Evolutionary conservation across 1,139 yeast species (phyloP).

Genomic region (Hansenula sp.): DNA sequence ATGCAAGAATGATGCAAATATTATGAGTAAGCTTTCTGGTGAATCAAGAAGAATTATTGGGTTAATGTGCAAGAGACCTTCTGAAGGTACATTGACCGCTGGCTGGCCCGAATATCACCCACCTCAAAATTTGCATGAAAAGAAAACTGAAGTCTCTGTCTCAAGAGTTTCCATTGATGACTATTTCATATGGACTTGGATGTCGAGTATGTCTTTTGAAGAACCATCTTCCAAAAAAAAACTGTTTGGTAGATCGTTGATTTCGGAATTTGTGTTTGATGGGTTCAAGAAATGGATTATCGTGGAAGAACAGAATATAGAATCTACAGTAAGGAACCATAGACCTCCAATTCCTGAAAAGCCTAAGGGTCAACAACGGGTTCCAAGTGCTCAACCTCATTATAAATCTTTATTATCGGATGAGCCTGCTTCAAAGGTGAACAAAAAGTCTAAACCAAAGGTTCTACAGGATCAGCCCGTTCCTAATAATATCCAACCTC

Average conservation of each 20-base stretch:
- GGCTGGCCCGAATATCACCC: constrained; percentile 30
- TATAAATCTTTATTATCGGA: constrained; percentile 22
- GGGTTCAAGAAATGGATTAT: constrained; percentile 85
- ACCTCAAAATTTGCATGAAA: constrained; percentile 6
- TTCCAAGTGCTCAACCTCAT: constrained; percentile 14
- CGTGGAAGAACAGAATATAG: constrained; percentile 64
- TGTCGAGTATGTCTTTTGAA: constrained; percentile 72
- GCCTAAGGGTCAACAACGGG: constrained; percentile 7
- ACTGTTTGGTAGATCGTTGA: constrained; percentile 76
- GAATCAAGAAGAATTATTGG: constrained; percentile 71
- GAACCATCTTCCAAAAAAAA: constrained; percentile 63
- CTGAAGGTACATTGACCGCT: constrained; percentile 32
- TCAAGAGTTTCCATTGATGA: constrained; percentile 75
- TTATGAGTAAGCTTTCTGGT: constrained; percentile 62
- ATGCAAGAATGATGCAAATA: constrained; percentile 48
- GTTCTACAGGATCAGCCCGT: constrained; percentile 5
- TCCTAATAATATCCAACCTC: neutral
- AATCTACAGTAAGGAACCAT: constrained; percentile 26
- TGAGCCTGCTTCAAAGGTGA: constrained; percentile 7
- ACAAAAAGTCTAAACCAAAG: constrained; percentile 6
- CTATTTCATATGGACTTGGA: constrained; percentile 90
- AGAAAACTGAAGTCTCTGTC: constrained; percentile 43
- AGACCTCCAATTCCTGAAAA: constrained; percentile 17
- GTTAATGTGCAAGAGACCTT: constrained; percentile 47
- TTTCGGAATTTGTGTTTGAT: constrained; percentile 63